Evolutionary conservation across 345 rosid genomes (phyloP), one percentile per base, ranked within the genome.

Genomic region (Dipteronia dyeriana): DNA sequence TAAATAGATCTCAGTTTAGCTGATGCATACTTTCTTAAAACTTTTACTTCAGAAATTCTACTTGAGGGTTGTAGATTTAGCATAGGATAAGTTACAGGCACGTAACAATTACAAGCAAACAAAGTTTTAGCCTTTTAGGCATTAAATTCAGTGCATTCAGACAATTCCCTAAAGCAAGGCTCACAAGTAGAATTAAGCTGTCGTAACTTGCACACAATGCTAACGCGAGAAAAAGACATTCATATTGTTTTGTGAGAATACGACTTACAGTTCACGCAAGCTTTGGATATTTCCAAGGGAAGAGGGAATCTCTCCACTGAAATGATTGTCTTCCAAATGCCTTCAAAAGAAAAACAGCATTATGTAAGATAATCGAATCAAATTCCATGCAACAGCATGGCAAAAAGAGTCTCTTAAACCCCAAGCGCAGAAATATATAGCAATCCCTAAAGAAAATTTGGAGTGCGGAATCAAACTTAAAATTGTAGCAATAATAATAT

Each of bases 251-350:
- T 2, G 2, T 19, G 82, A 63, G 63, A 78, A 41, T 14, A 59
- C 41, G 77, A 83, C 99, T 92, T 86, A 91, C 98, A 92, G 85
- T 87, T 96, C 93, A 61, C 75, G 83, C 82, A 94, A 84, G 76
- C 79, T 68, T 34, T 38, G 77, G 64, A 94, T 73, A 80, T 71
- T 85, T 81, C 92, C 90, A 17, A 94, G 82, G 38, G 91, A 88
- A 14, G 88, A 5, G 59, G 95, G 93, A 78, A 94, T 89, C 74
- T 5, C 70, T 82, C 98, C 99, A 75, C 68, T 79, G 76, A 91
- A 83, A 29, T 76, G 86, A 68, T 94, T 96, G 84, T 90, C 85
- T 81, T 96, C 92, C 85, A 96, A 84, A 84, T 91, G 97, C 88
- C 99, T 96, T 77, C 47, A 65, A 68, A 67, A 31, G 56, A 57